A percentile compares a stretch with the other conserved stretches of the same genome.
These are phyloP conservation scores for Phytophthora vignae DNA, from an alignment of 352 stramenopile species.

Conservation along the genomic window DNA sequence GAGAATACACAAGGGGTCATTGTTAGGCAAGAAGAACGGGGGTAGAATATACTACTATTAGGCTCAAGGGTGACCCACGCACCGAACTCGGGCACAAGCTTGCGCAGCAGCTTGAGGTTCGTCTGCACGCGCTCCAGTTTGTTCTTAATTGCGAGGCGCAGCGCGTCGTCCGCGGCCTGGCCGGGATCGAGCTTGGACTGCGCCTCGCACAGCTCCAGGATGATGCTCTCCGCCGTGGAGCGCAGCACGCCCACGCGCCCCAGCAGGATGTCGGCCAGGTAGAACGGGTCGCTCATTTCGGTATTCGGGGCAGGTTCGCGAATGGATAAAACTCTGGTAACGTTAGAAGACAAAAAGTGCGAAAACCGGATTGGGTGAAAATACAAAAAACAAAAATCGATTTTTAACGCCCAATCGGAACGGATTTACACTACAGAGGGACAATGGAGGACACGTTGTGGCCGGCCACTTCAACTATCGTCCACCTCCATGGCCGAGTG, in stretches of 20 bases:
- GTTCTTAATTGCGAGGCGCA: conserved; percentile 84
- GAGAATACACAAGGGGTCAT: too few relatives aligned
- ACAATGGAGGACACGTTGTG: conserved; percentile 3
- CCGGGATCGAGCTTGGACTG: conserved; percentile 67
- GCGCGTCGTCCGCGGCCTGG: conserved; percentile 62
- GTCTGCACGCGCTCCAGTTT: conserved; percentile 89
- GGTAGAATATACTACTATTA: neutral
- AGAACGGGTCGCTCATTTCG: conserved; percentile 88
- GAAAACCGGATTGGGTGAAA: conserved; percentile 41
- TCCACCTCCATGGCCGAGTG: conserved; percentile 41
- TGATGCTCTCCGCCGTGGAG: conserved; percentile 87
- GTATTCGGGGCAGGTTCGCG: neutral
- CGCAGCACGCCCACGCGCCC: conserved; percentile 85
- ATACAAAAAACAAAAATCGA: conserved; percentile 19
- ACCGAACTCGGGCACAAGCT: conserved; percentile 88
- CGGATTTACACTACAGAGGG: conserved; percentile 2
- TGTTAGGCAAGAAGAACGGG: too few relatives aligned
- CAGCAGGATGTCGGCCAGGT: conserved; percentile 86
- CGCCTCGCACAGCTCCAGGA: conserved; percentile 83
- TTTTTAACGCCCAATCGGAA: conserved; percentile 38
- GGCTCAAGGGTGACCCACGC: neutral
- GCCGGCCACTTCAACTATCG: conserved; percentile 43
- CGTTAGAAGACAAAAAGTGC: neutral
- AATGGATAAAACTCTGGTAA: conserved; percentile 8
- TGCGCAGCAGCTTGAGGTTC: conserved; percentile 85